Evolutionary conservation across 2,329 filamentous ascomycete genomes (phyloP), one percentile per base, ranked within the genome.

Genomic region (Ophiostoma novo-ulmi): DNA sequence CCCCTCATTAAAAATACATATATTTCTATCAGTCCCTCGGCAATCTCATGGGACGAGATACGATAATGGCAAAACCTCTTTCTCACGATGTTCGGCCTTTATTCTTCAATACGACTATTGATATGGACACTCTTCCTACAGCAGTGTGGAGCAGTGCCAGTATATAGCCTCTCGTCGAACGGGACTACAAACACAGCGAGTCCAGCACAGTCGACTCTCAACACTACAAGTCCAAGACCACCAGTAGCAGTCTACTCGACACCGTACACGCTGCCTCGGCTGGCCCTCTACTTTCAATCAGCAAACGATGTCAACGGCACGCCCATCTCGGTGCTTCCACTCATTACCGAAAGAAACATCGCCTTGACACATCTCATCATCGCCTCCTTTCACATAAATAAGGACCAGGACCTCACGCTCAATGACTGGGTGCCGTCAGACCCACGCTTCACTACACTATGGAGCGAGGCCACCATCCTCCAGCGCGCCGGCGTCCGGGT

Each of bases 281-380:
- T 86, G 39, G 81, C 85, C 52, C 79, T 82, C 67, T 86, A 86
- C 78, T 84, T 84, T 77, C 85, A 87, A 55, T 61, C 63, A 3
- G 66, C 66, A 39, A 64, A 71, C 44, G 48, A 38, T 58, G 11
- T 36, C 7, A 26, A 39, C 20, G 71, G 71, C 20, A 78, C 79
- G 7, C 81, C 82, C 72, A 82, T 88, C 73, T 86, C 85, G 4
- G 79, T 86, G 72, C 80, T 87, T 2, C 84, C 85, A 0, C 80
- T 88, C 70, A 77, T 87, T 74, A 81, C 78, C 20, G 79, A 83
- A 66, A 76, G 82, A 5, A 78, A 78, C 70, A 83, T 87, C 73
- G 78, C 82, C 52, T 77, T 86, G 36, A 97, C 94, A 0, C 94
- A 97, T 80, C 84, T 97, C 72, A 94, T 97, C 75, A 81, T 97